Evolutionary conservation across 2,329 filamentous ascomycete genomes (phyloP).

Genomic region (Ustulina deusta): DNA sequence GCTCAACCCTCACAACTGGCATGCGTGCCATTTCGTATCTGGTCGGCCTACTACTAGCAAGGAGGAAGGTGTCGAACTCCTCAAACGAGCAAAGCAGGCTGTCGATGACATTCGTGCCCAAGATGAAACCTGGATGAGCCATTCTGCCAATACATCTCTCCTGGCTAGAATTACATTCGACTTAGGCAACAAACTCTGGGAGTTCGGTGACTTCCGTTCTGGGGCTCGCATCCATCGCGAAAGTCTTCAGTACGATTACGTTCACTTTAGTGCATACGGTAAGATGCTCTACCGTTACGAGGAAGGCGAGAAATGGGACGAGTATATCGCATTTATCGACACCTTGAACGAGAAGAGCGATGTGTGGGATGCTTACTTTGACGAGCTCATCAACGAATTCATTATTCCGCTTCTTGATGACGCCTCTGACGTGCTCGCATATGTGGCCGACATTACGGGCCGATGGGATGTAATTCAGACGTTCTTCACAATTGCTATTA

Average conservation of each 20-base stretch:
- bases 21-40: constrained; percentile 49
- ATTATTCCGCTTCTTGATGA: constrained; percentile 40
- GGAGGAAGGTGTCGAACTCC: constrained; percentile 45
- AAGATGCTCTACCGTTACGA: constrained; percentile 44
- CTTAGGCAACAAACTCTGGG: constrained; percentile 49
- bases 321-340: constrained; percentile 48
- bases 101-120: constrained; percentile 41
- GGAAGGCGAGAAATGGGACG: constrained; percentile 40
- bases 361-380: constrained; percentile 47
- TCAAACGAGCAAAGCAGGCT: constrained; percentile 45
- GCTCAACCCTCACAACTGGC: constrained; percentile 49
- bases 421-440: constrained; percentile 43
- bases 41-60: constrained; percentile 43
- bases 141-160: constrained; percentile 45
- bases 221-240: constrained; percentile 48
- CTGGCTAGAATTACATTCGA: constrained; percentile 50
- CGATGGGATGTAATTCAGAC: constrained; percentile 48
- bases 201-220: constrained; percentile 42
- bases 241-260: constrained; percentile 48
- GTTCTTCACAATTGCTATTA: constrained; percentile 46
- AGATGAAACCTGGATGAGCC: constrained; percentile 41
- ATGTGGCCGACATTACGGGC: constrained; percentile 44
- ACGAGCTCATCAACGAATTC: constrained; percentile 50
- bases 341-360: constrained; percentile 43
- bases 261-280: constrained; percentile 46